These are phyloP conservation scores for Cyberlindnera saturnus DNA, from an alignment of 805 yeast genomes.

Conservation along the genomic window DNA sequence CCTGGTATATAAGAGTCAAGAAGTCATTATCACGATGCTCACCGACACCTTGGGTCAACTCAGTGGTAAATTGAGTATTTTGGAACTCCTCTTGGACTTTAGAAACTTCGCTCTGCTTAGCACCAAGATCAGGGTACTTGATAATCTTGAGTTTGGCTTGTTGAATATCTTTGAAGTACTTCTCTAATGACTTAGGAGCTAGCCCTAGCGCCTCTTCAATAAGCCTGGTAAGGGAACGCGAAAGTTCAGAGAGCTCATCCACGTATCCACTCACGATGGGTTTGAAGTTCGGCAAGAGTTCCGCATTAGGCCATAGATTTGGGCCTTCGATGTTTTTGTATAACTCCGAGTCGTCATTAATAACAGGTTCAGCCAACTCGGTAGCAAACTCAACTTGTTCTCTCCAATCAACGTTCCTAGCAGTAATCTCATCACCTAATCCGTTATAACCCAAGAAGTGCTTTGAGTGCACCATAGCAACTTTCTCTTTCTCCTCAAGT, in stretches of 20 bases:
- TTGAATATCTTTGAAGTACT: slow-evolving; percentile 41
- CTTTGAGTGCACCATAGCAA: slow-evolving; percentile 37
- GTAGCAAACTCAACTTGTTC: slow-evolving; percentile 44
- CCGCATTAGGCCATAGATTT: slow-evolving; percentile 37
- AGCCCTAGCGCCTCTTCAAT: slow-evolving; percentile 54
- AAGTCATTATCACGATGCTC: slow-evolving; percentile 63
- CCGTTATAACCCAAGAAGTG: slow-evolving; percentile 43
- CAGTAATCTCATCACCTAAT: slow-evolving; percentile 41
- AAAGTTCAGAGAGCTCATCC: slow-evolving; percentile 37
- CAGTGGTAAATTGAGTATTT: slow-evolving; percentile 34
- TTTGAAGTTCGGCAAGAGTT: slow-evolving; percentile 30
- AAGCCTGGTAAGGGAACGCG: slow-evolving; percentile 36
- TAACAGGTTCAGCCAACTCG: slow-evolving; percentile 38
- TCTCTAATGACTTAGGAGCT: slow-evolving; percentile 35
- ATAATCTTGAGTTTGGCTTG: slow-evolving; percentile 38
- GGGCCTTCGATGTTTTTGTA: slow-evolving; percentile 43
- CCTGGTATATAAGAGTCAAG: slow-evolving; percentile 55
- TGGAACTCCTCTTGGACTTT: slow-evolving; percentile 39
- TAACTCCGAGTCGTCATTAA: slow-evolving; percentile 24
- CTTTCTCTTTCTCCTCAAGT: slow-evolving; percentile 29
- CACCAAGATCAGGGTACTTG: slow-evolving; percentile 29
- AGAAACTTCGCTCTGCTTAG: slow-evolving; percentile 21
- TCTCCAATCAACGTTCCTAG: slow-evolving; percentile 40
- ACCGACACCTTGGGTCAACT: slow-evolving; percentile 27
- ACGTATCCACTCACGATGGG: slow-evolving; percentile 30